phyloP scores from a whole-genome alignment of 352 stramenopile genomes.

The Aphanomyces euteiches region DNA sequence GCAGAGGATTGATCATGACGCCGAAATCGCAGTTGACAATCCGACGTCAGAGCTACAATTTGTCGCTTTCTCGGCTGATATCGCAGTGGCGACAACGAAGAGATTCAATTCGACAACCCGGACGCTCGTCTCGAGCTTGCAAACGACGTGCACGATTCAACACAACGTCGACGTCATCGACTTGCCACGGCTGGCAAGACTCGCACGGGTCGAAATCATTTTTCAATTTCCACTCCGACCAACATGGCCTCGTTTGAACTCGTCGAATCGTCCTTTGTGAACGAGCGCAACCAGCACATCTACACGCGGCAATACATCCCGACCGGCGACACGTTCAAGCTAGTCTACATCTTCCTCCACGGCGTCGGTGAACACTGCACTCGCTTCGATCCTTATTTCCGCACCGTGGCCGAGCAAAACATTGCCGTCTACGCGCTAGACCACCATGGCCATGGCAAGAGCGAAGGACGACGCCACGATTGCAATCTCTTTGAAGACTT shows the following conservation, averaged over 20 bases:
- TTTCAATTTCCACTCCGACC: too few relatives aligned
- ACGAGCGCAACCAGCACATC: not conserved
- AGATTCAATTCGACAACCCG: too few relatives aligned
- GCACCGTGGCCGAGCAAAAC: not conserved
- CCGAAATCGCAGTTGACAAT: too few relatives aligned
- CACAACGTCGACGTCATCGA: too few relatives aligned
- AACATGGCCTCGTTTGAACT: not conserved
- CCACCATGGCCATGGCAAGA: conserved; percentile 26
- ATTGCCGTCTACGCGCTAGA: conserved; percentile 25
- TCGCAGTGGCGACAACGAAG: too few relatives aligned
- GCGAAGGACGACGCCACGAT: conserved; percentile 11
- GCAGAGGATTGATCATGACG: too few relatives aligned
- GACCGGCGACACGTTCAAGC: not conserved
- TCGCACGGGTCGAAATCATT: too few relatives aligned
- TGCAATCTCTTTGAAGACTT: conserved; percentile 11
- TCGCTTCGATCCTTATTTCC: conserved; percentile 15
- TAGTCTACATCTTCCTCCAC: conserved; percentile 23
- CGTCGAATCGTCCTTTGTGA: conserved; percentile 10
- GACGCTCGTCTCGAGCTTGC: too few relatives aligned
- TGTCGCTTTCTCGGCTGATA: too few relatives aligned
- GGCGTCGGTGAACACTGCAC: conserved; percentile 24
- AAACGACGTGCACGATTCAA: too few relatives aligned
- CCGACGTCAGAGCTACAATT: too few relatives aligned
- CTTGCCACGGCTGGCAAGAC: too few relatives aligned
- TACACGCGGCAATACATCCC: conserved; percentile 28